These are phyloP conservation scores for Hordeum pubiflorum DNA, from an alignment of 202 grass and related monocot species.

Conservation along the genomic window DNA sequence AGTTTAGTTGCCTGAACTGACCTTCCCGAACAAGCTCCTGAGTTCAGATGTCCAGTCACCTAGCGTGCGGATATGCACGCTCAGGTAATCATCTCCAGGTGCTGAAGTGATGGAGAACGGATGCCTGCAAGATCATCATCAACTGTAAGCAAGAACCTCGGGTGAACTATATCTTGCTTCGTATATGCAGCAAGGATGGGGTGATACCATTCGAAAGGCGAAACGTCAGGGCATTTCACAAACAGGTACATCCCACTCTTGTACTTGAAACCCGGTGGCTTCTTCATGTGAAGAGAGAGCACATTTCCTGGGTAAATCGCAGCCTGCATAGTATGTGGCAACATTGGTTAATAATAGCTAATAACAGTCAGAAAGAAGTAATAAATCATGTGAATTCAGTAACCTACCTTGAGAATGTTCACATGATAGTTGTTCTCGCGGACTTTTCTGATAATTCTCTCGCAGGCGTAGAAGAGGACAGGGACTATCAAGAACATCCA, in stretches of 20 bases:
- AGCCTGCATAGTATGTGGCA: constrained; percentile 41
- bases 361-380: background rate
- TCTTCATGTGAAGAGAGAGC: constrained; percentile 89
- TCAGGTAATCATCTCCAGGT: constrained; percentile 78
- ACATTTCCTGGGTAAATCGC: constrained; percentile 95
- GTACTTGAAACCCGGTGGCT: constrained; percentile 89
- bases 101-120: constrained; percentile 97
- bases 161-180: background rate
- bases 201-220: constrained; percentile 83
- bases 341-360: background rate
- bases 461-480: constrained; percentile 81
- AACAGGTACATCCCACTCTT: constrained; percentile 99
- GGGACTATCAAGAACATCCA: constrained; percentile 95
- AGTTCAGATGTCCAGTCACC: constrained; percentile 95
- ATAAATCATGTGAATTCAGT: background rate
- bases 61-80: constrained; percentile 86
- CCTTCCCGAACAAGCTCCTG: constrained; percentile 84
- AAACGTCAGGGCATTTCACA: constrained; percentile 94
- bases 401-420: constrained; percentile 64
- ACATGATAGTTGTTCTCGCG: constrained; percentile 72
- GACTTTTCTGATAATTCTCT: constrained; percentile 86
- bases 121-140: constrained; percentile 47
- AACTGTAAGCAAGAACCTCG: constrained; percentile 9
- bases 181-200: constrained; percentile 1
- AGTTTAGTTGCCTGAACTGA: constrained; percentile 26